Base-by-base conservation (phyloP, 2,329 filamentous ascomycete species). In the Sporothrix globosa region DNA sequence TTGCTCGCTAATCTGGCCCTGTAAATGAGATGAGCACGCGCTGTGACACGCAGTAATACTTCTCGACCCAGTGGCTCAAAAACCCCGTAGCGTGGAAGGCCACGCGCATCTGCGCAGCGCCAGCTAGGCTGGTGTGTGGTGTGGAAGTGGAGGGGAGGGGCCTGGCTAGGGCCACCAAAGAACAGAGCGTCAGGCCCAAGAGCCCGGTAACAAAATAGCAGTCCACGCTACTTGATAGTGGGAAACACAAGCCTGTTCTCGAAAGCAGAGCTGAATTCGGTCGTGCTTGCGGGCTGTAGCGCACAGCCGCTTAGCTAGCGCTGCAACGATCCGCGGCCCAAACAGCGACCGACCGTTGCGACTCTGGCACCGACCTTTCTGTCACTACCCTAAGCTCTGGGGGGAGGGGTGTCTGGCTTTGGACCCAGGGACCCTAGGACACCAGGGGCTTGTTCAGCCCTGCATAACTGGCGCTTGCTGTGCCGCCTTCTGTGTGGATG, bases 241-340 rank as follows among this genome's bases (percentile, higher is more conserved):
- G 19, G 41, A 65, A 50, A 34, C 41, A 21, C 7, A 21, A 19
- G 50, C 9, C 21, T 48, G 4, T 48, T 19, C 44, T 19, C 6
- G 5, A 21, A 60, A 3, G 3, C 27, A 56, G 19, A 30, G 27
- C 27, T 30, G 27, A 9, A n/a, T 17, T 39, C 19, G 4, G 24
- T 34, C n/a, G 27, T 11, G 39, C 58, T 39, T 63, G 41, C 30
- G 39, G 54, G 46, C 56, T 63, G 67, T 69, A 61, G 67, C 56
- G 67, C 67, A 58, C 67, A 63, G 44, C 30, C 46, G 56, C 46
- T 27, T 69, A 24, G 46, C 34, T 69, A 69, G 68, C 24, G 68
- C 68, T 69, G 58, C 56, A 63, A 70, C 66, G 66, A 48, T 68
- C 66, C 66, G 61, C 61, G 44, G 24, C 14, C 60, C 60, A 48